These are phyloP conservation scores for Collybiopsis confluens DNA, from an alignment of 768 basidiomycete genomes.

Conservation along the genomic window DNA sequence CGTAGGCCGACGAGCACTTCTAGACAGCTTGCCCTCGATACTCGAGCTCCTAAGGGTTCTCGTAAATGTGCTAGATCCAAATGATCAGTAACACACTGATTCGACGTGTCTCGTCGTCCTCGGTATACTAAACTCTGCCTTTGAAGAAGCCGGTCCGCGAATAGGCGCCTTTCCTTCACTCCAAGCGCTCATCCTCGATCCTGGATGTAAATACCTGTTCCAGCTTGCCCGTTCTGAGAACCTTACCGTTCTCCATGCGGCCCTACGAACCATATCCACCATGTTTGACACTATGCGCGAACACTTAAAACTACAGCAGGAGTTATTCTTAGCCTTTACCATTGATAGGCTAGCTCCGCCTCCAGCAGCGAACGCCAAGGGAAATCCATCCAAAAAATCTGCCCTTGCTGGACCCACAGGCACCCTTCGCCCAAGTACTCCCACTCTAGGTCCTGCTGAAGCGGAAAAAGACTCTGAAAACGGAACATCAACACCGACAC, in stretches of 20 bases:
- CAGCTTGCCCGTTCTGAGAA: constrained; percentile 94
- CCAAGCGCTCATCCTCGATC: constrained; percentile 72
- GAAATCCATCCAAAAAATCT: constrained; percentile 26
- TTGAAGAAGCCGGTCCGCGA: constrained; percentile 77
- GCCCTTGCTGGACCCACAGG: constrained; percentile 22
- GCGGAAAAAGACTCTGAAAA: constrained; percentile 42
- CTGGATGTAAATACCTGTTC: constrained; percentile 95
- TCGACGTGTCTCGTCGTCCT: constrained; percentile 89
- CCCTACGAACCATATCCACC: constrained; percentile 83
- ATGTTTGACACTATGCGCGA: constrained; percentile 84
- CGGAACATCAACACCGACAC: constrained; percentile 44
- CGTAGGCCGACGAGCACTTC: no score
- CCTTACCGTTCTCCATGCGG: constrained; percentile 67
- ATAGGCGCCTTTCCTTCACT: constrained; percentile 80
- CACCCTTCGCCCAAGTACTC: constrained; percentile 53
- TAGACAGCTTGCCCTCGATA: constrained; percentile 89
- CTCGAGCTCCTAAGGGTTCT: constrained; percentile 91
- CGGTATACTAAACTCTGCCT: constrained; percentile 79
- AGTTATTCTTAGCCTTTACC: constrained; percentile 91
- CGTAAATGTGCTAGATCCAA: constrained; percentile 92
- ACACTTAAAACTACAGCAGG: constrained; percentile 90
- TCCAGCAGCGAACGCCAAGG: constrained; percentile 20
- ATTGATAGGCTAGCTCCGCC: constrained; percentile 84
- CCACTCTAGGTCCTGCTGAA: constrained; percentile 37
- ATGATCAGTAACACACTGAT: constrained; percentile 92